Percentiles rank a stretch among this genome's conserved stretches.
phyloP scores from a whole-genome alignment of 148 eudicot species.

The Rhododendron vialii region DNA sequence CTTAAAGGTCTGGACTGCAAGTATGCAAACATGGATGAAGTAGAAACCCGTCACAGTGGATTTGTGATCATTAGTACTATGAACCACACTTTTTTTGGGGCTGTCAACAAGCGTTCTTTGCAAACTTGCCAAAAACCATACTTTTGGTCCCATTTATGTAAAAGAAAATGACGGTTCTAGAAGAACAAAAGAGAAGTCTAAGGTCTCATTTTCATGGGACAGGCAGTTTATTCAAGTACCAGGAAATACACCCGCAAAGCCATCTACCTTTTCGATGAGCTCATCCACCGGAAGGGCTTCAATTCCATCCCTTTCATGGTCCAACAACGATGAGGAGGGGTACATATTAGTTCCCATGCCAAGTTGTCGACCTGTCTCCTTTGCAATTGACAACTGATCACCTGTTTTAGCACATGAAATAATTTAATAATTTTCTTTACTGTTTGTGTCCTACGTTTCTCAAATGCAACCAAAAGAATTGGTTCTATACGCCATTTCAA shows the following conservation, averaged over 20 bases:
- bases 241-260: conserved; percentile 70
- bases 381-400: conserved; percentile 66
- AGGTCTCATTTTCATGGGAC: background rate
- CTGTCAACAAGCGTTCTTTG: background rate
- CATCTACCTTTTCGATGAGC: conserved; percentile 61
- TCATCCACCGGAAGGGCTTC: conserved; percentile 58
- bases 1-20: background rate
- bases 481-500: background rate
- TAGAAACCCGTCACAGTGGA: background rate
- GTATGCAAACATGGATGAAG: background rate
- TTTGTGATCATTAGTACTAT: background rate
- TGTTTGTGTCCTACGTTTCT: background rate
- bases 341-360: conserved; percentile 74
- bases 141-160: background rate
- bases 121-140: background rate
- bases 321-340: conserved; percentile 56
- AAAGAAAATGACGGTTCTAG: background rate
- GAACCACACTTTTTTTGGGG: background rate
- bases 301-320: conserved; percentile 34
- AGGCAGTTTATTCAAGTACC: conserved; percentile 18
- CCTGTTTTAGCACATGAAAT: conserved; percentile 24
- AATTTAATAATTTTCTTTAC: background rate
- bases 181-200: background rate
- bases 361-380: conserved; percentile 66
- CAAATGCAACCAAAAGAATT: background rate